phyloP scores from a whole-genome alignment of 2,329 filamentous ascomycete species.

The Hysterium pulicare region DNA sequence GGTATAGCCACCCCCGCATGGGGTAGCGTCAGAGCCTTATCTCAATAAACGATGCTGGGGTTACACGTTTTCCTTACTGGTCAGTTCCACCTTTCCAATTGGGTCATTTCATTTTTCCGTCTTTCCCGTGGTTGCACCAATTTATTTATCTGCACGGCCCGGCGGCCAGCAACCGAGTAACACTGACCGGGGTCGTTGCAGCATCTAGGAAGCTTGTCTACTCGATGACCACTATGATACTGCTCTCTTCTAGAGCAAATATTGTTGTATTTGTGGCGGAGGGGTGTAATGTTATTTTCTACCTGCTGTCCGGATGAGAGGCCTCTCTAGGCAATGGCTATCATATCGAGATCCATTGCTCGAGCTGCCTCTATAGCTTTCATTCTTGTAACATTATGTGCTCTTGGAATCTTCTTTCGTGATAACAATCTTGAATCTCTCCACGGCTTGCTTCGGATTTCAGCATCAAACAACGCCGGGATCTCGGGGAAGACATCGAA shows the following conservation, averaged over 20 bases:
- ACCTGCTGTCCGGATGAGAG: too few relatives aligned
- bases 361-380: constrained; percentile 3
- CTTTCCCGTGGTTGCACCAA: constrained; percentile 10
- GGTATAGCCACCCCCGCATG: too few relatives aligned
- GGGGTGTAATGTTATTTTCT: too few relatives aligned
- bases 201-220: too few relatives aligned
- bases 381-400: not conserved
- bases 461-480: too few relatives aligned
- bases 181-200: not conserved
- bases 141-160: constrained; percentile 9
- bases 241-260: not conserved
- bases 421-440: constrained; percentile 1
- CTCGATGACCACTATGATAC: not conserved
- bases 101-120: too few relatives aligned
- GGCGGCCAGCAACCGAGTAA: not conserved
- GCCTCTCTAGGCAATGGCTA: not conserved
- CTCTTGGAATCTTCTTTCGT: constrained; percentile 1
- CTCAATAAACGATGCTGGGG: too few relatives aligned
- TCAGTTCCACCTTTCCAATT: too few relatives aligned
- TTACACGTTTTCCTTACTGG: too few relatives aligned
- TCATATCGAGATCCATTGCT: constrained; percentile 3
- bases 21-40: too few relatives aligned
- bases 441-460: not conserved
- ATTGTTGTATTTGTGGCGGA: too few relatives aligned
- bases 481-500: too few relatives aligned